These are phyloP conservation scores for Alternaria arborescens DNA, from an alignment of 2,329 filamentous ascomycete genomes.

Conservation along the genomic window DNA sequence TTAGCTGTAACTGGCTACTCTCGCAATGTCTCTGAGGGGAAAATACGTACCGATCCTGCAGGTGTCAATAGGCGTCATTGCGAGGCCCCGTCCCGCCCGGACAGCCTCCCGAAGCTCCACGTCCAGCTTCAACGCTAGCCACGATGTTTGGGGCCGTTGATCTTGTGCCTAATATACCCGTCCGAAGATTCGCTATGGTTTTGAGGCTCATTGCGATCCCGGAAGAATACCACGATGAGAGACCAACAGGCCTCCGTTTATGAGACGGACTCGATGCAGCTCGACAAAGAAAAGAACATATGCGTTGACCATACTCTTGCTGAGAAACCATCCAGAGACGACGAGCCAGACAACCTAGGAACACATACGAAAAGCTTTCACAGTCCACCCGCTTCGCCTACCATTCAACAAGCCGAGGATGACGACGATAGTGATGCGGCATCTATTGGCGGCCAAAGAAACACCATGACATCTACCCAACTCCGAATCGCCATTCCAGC, in stretches of 20 bases:
- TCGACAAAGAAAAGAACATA: not conserved
- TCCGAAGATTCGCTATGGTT: not conserved
- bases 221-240: not conserved
- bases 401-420: not conserved
- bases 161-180: conserved; percentile 1
- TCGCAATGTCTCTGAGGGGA: not conserved
- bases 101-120: conserved; percentile 6
- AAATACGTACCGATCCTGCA: not conserved
- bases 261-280: not conserved
- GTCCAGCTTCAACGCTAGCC: conserved; percentile 2
- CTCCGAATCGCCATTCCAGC: conserved; percentile 62
- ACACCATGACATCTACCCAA: conserved; percentile 62
- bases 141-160: not conserved
- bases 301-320: not conserved
- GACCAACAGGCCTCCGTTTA: not conserved
- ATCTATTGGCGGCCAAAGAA: conserved; percentile 56
- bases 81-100: conserved; percentile 1
- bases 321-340: not conserved
- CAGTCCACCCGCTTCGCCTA: conserved; percentile 1
- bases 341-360: not conserved
- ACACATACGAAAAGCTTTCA: not conserved
- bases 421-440: conserved; percentile 21
- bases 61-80: not conserved
- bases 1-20: not conserved
- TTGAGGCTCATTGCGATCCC: not conserved